Evolutionary conservation across 73 alveolate genomes (phyloP).

Genomic region (Blepharisma japonicum): DNA sequence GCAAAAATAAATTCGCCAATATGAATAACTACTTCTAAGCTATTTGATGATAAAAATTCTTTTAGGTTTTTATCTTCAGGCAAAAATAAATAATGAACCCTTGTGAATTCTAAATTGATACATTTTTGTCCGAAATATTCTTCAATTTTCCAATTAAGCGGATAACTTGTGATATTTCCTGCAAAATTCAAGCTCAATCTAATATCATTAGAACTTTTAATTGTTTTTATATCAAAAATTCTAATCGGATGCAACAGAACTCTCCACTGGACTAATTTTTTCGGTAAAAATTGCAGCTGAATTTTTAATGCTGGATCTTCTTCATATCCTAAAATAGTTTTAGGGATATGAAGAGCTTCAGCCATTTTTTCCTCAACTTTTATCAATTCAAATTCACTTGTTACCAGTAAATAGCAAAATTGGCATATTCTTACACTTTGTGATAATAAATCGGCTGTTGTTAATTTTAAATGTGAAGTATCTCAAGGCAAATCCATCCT

Average conservation of each 20-base stretch:
- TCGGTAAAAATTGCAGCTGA: constrained; percentile 25
- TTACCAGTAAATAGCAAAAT: constrained; percentile 24
- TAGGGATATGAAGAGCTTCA: background rate
- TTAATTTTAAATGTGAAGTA: constrained; percentile 23
- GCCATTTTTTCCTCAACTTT: constrained; percentile 28
- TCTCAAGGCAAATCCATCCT: constrained; percentile 32
- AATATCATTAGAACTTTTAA: background rate
- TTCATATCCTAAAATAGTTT: background rate
- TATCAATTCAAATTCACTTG: constrained; percentile 30
- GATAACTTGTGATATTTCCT: constrained; percentile 22
- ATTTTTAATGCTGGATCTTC: constrained; percentile 16
- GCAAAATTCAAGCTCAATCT: background rate
- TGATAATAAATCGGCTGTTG: background rate
- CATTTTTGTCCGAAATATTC: background rate
- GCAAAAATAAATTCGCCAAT: too few relatives aligned
- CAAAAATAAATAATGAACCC: constrained; percentile 21
- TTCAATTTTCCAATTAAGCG: background rate
- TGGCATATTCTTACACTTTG: constrained; percentile 24
- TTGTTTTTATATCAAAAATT: background rate
- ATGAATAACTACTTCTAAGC: too few relatives aligned
- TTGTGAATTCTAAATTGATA: background rate
- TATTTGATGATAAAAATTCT: background rate
- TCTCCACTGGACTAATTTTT: constrained; percentile 26
- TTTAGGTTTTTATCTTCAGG: background rate
- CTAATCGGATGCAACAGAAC: background rate